phyloP scores from a whole-genome alignment of 2,329 filamentous ascomycete species.

The Plectosphaerella sp. region DNA sequence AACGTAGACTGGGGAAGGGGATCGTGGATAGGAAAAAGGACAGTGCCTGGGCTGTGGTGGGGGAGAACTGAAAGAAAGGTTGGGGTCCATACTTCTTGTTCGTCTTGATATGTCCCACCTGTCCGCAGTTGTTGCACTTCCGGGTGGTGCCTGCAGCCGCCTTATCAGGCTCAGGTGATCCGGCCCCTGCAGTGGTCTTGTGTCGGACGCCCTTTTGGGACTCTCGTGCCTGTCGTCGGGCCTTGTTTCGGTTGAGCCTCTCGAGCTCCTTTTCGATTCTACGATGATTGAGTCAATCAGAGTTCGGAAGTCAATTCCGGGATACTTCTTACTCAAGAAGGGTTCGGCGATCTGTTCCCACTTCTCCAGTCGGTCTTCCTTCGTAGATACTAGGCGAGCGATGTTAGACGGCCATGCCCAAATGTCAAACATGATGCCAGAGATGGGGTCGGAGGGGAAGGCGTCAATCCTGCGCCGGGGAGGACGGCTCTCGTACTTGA shows the following conservation, averaged over 20 bases:
- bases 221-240: slow-evolving; percentile 83
- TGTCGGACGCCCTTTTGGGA: slow-evolving; percentile 70
- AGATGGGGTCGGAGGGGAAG: slow-evolving; percentile 5
- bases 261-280: slow-evolving; percentile 72
- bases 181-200: slow-evolving; percentile 30
- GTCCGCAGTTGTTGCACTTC: slow-evolving; percentile 97
- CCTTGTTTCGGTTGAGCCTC: slow-evolving; percentile 85
- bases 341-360: slow-evolving; percentile 11
- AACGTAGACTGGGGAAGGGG: slow-evolving; percentile 20
- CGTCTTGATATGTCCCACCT: slow-evolving; percentile 96
- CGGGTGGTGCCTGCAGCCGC: slow-evolving; percentile 65
- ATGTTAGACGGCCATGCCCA: slow-evolving; percentile 12
- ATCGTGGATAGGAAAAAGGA: slow-evolving; percentile 7
- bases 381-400: slow-evolving; percentile 14
- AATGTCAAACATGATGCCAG: slow-evolving; percentile 7
- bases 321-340: slow-evolving; percentile 11
- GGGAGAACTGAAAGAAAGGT: slow-evolving; percentile 19
- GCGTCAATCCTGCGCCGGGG: not conserved
- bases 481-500: slow-evolving; percentile 18
- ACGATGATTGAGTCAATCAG: slow-evolving; percentile 16
- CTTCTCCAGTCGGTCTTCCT: slow-evolving; percentile 11
- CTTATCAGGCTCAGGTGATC: slow-evolving; percentile 50
- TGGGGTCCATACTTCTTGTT: slow-evolving; percentile 80
- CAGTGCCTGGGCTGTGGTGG: slow-evolving; percentile 6
- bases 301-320: slow-evolving; percentile 6